Evolutionary conservation across 2,329 filamentous ascomycete genomes (phyloP).

Genomic region (Lasiodiplodia hormozganensis): DNA sequence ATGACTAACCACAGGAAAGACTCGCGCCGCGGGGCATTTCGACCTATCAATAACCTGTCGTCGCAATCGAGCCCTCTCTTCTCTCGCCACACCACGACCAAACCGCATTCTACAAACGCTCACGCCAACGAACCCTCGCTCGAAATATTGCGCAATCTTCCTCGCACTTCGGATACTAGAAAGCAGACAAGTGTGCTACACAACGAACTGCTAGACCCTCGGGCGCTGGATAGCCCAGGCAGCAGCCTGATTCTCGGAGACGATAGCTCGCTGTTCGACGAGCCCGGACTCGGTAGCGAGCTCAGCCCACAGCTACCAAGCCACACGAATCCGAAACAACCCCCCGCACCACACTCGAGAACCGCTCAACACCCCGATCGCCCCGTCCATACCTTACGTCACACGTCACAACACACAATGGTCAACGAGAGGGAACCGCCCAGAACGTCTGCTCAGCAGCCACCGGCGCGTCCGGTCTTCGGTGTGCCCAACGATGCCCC

Average conservation of each 20-base stretch:
- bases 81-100: constrained; percentile 19
- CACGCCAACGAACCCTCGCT: neutral
- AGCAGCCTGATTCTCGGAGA: constrained; percentile 32
- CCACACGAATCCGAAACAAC: too few species aligned
- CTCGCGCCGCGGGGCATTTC: constrained; percentile 40
- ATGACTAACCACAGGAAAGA: constrained; percentile 24
- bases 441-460: constrained; percentile 35
- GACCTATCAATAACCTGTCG: constrained; percentile 43
- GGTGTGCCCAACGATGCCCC: constrained; percentile 9
- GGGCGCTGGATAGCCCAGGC: constrained; percentile 7
- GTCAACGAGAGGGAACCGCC: constrained; percentile 59
- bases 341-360: neutral
- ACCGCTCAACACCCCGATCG: neutral
- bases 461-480: constrained; percentile 3
- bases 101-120: neutral
- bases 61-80: constrained; percentile 43
- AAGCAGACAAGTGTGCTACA: neutral
- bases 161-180: neutral
- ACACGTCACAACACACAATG: constrained; percentile 46
- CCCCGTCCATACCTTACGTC: neutral
- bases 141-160: neutral
- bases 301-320: neutral
- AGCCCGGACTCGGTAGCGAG: constrained; percentile 27
- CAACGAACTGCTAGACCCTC: neutral
- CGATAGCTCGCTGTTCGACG: constrained; percentile 45